Evolutionary conservation across 768 basidiomycete genomes (phyloP), one percentile per base, ranked within the genome.

Genomic region (Lentinula aciculospora): DNA sequence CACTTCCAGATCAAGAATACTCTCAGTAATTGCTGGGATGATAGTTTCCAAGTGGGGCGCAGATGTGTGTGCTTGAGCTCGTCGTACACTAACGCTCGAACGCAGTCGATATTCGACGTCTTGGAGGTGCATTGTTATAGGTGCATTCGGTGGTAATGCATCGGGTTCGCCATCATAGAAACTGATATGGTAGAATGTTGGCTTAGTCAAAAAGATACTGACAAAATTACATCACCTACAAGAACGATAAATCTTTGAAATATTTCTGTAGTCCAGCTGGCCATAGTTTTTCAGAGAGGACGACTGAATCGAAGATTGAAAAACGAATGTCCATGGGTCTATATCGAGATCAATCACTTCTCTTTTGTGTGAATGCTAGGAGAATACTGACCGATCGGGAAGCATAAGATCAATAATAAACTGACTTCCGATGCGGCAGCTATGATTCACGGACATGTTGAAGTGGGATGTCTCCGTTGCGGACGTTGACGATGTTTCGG

Each of bases 271-370:
- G 63, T 37, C 64, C 71, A 13, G 59, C 36, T 40, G 84, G 84
- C 61, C 73, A 73, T n/a, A 69, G 62, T 27, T 63, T 58, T 12
- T 60, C 58, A 1, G 64, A 21, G 15, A 80, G 50, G 4, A 58
- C 25, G n/a, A 58, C 61, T 44, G 66, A 67, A 50, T 75, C 69
- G 29, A 73, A 71, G 23, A 75, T 64, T 28, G 76, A 71, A 54
- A 88, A 71, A 29, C 76, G 82, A 32, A 86, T 63, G 64, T 88
- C 86, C 74, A 84, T 75, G 12, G 81, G 76, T 23, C 84, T 86
- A 58, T 53, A 6, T n/a, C 56, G 32, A 31, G 8, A 17, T 13
- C 4, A 23, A 21, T 37, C 7, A 47, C 27, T 32, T 32, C n/a
- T 40, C 19, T 28, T n/a, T 51, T 50, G 4, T 39, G 9, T 37